Base-by-base conservation (phyloP, 306 rosid genomes). In the Glycine latifolia region DNA sequence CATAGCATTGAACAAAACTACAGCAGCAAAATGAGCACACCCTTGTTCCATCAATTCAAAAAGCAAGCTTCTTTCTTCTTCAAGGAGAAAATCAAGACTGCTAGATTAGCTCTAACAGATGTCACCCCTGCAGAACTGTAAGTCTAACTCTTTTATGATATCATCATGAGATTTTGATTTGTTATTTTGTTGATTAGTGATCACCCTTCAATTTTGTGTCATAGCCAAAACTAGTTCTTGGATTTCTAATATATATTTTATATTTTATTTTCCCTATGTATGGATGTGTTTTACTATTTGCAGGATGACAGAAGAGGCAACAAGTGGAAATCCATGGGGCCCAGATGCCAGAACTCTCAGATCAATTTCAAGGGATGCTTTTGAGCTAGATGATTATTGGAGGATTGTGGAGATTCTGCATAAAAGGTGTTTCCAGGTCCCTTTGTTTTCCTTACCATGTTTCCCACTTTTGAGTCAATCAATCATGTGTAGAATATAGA, bases 81-180 rank as follows among this genome's bases (percentile, higher is more conserved):
- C 80, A 95, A 91, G 88, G 97, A 91, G 88, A 95, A 95, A 81
- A 75, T 95, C 87, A 95, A 91, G 89, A 91, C 89, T 73, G 98
- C 98, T 31, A 90, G 99, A 88, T 83, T 95, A 72, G 99, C 94
- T 69, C 94, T 95, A 71, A 95, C 99, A 9, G 98, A 95, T 90
- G 98, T 93, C 75, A 95, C 99, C 52, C 91, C 97, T 11, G 92
- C 96, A 43, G 82, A 95, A 76, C 71, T 95, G 99, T 93, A 82
- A 87, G 90, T 12, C 71, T 49, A 10, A 6, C 14, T 12, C 52
- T 37, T 58, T n/a, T 6, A 10, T 16, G 59, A 13, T 10, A 69
- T 61, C 61, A 68, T 78, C 43, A 12, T 37, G 47, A 68, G 62
- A 43, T 50, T 67, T 81, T 85, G 62, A 63, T 44, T 49, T 12